Base-by-base conservation (phyloP, 2,329 filamentous ascomycete species). In the Zelopaecilomyces penicillatus region DNA sequence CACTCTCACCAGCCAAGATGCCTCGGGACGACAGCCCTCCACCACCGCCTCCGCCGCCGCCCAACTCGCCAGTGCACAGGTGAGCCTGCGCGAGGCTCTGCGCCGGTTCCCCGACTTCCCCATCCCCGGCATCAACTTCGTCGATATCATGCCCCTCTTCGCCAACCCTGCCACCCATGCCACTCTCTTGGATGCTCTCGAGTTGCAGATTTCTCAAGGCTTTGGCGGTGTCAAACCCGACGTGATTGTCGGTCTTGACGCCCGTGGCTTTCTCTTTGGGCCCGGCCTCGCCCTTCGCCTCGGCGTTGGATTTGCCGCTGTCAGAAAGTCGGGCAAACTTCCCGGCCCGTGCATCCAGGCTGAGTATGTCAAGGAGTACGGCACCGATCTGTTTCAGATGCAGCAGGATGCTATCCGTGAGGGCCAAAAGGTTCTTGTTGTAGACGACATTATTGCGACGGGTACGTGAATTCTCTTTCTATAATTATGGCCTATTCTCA, bases 381-480 rank as follows among this genome's bases (percentile, higher is more conserved):
- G 93, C 52, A 77, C 82, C 67, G 93, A 98, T 65, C 83, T 83
- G 63, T 97, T 98, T 73, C 87, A 97, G 76, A 94, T 98, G 74
- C 93, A 98, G 73, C 73, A 78, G 54, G 89, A 85, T 65, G 83
- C 84, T 37, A 83, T 98, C 59, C 83, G 85, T 69, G 75, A 80
- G 42, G 90, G 90, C 32, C 87, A 95, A 71, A 90, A 84, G 65
- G 91, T 95, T 46, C 72, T 98, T 50, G 78, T 98, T 53, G 89
- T 98, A 30, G 93, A 98, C 66, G 93, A 98, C 65, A 95, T 98
- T 61, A 97, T 98, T 70, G 93, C 93, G 46, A 98, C 93, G 53
- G 91, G 91, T 95, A 74, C 65, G 83, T 69, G 41, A 35, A 42
- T 44, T 39, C 46, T 41, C 19, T 19, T 19, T 19, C 19, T 3